Evolutionary conservation across 139 green algal genomes (phyloP).

Genomic region (Chloropicon primus): DNA sequence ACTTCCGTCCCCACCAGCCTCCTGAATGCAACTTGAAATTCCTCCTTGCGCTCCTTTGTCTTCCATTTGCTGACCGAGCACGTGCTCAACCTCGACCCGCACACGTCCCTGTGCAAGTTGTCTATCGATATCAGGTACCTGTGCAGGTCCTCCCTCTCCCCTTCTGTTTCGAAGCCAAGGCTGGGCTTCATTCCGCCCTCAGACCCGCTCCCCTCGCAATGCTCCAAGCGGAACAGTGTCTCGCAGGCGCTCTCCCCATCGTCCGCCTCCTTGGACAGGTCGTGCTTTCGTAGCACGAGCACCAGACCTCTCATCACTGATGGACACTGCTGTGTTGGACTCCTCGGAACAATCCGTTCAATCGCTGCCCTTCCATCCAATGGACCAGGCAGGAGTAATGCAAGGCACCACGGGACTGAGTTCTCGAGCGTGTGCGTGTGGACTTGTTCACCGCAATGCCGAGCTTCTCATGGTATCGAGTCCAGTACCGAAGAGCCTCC

Average conservation of each 20-base stretch:
- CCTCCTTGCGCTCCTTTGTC: too few species aligned
- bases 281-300: neutral
- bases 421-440: too few species aligned
- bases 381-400: too few species aligned
- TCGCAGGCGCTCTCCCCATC: neutral
- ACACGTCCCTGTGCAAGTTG: neutral
- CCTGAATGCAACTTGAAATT: neutral
- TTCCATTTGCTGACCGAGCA: neutral
- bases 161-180: neutral
- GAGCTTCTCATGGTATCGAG: too few species aligned
- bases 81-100: neutral
- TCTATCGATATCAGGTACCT: neutral
- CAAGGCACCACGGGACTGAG: too few species aligned
- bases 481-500: too few species aligned
- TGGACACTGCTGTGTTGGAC: too few species aligned
- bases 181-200: too few species aligned
- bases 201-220: neutral
- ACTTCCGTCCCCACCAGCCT: neutral
- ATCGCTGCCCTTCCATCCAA: too few species aligned
- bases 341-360: too few species aligned
- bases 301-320: neutral
- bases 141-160: neutral
- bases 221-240: neutral
- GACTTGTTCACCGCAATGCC: too few species aligned
- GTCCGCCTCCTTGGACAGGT: neutral